Conservation (phyloP, 192 early-diverging fungal genomes). For the Entomortierella beljakovae region DNA sequence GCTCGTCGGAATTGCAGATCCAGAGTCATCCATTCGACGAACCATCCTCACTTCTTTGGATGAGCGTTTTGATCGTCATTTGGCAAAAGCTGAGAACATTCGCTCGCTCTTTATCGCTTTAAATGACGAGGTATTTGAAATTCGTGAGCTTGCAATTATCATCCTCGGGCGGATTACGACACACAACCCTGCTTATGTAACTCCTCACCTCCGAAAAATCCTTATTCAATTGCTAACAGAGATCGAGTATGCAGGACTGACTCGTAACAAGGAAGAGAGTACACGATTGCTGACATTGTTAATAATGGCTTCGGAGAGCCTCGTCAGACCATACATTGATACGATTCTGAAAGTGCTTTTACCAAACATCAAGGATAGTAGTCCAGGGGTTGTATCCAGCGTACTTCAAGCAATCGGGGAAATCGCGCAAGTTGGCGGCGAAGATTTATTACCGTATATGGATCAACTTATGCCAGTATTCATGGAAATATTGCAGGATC, state of each 20-base stretch:
- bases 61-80: constrained; percentile 87
- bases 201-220: constrained; percentile 86
- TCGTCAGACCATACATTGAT: constrained; percentile 91
- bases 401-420: constrained; percentile 85
- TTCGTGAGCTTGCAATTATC: constrained; percentile 82
- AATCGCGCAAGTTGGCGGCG: constrained; percentile 82
- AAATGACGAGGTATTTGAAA: constrained; percentile 92
- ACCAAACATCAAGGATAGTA: constrained; percentile 83
- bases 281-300: constrained; percentile 81
- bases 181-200: constrained; percentile 92
- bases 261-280: constrained; percentile 85
- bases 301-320: constrained; percentile 76
- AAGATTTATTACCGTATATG: constrained; percentile 82
- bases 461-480: constrained; percentile 88
- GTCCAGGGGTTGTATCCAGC: constrained; percentile 81
- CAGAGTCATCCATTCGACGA: constrained; percentile 77
- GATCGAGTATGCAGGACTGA: constrained; percentile 84
- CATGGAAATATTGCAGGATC: constrained; percentile 90
- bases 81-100: constrained; percentile 91
- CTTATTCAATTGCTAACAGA: constrained; percentile 90
- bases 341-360: constrained; percentile 86
- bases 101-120: constrained; percentile 87
- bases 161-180: constrained; percentile 84
- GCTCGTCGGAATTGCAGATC: constrained; percentile 89
- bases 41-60: constrained; percentile 84